Conservation (phyloP, 1,284 basidiomycete species). For the Ustilago hordei region DNA sequence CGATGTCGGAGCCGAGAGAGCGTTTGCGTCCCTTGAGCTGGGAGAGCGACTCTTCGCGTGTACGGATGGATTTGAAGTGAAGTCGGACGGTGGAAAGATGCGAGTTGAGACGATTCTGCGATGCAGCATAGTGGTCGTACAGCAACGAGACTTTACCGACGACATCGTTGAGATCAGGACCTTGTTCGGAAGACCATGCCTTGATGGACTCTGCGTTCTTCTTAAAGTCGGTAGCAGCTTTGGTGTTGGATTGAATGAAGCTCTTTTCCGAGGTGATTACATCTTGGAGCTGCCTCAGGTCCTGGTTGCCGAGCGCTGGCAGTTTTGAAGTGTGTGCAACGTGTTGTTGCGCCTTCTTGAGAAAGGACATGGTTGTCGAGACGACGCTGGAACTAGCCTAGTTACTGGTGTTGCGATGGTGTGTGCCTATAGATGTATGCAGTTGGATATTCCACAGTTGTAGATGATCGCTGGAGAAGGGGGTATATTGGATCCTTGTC, state of each 20-base stretch:
- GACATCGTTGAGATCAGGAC: constrained; percentile 86
- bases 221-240: constrained; percentile 76
- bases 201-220: constrained; percentile 82
- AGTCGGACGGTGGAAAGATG: constrained; percentile 81
- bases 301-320: constrained; percentile 81
- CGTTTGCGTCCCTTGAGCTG: constrained; percentile 80
- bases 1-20: constrained; percentile 79
- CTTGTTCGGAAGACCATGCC: constrained; percentile 84
- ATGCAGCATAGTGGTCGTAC: constrained; percentile 78
- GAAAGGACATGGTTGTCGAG: constrained; percentile 56
- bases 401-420: background rate
- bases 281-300: constrained; percentile 84
- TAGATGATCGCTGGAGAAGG: constrained; percentile 5
- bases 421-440: constrained; percentile 1
- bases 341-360: constrained; percentile 64
- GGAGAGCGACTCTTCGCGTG: constrained; percentile 85
- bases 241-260: constrained; percentile 80
- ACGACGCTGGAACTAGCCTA: background rate
- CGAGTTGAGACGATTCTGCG: constrained; percentile 79
- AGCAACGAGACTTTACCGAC: constrained; percentile 80
- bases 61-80: constrained; percentile 76
- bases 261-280: constrained; percentile 89
- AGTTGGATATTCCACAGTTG: background rate
- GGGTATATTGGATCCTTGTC: constrained; percentile 27
- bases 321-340: constrained; percentile 84